A percentile compares a stretch with the other conserved stretches of the same genome.
phyloP scores from a whole-genome alignment of 129 eudicot species.

The Oenanthe sinensis region DNA sequence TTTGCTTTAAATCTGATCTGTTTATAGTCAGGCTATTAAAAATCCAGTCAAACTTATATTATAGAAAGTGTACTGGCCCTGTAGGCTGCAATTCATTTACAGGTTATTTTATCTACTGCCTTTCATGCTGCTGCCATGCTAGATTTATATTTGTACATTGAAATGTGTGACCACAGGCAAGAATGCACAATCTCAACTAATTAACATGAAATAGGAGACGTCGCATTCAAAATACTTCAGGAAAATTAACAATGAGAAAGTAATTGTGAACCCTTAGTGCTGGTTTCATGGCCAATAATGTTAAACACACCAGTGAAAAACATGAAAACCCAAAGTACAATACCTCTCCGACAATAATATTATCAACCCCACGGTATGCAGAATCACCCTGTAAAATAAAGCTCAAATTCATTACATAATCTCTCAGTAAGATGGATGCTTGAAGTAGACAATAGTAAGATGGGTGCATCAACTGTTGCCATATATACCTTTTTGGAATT shows the following conservation, averaged over 20 bases:
- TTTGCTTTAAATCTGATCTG: neutral
- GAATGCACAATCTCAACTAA: neutral
- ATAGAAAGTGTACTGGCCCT: neutral
- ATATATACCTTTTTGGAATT: slow-evolving; percentile 42
- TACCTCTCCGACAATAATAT: slow-evolving; percentile 37
- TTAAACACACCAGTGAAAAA: neutral
- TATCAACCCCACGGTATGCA: slow-evolving; percentile 29
- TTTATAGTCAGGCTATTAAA: neutral
- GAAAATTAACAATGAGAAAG: neutral
- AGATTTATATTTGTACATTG: neutral
- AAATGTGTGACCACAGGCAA: neutral
- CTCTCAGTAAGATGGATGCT: neutral
- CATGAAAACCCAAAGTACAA: neutral
- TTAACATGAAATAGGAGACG: neutral
- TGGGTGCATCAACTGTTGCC: neutral
- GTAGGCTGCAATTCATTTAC: neutral
- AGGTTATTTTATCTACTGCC: neutral
- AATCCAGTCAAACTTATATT: neutral
- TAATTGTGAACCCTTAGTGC: neutral
- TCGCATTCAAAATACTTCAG: neutral
- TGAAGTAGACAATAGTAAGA: neutral
- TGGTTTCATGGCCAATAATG: neutral
- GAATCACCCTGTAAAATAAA: slow-evolving; percentile 25
- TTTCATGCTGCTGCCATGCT: neutral
- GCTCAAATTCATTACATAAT: slow-evolving; percentile 9